Percentiles rank a stretch among this genome's conserved stretches.
Evolutionary conservation across 306 rosid genomes (phyloP).

Genomic region (Mucuna pruriens): DNA sequence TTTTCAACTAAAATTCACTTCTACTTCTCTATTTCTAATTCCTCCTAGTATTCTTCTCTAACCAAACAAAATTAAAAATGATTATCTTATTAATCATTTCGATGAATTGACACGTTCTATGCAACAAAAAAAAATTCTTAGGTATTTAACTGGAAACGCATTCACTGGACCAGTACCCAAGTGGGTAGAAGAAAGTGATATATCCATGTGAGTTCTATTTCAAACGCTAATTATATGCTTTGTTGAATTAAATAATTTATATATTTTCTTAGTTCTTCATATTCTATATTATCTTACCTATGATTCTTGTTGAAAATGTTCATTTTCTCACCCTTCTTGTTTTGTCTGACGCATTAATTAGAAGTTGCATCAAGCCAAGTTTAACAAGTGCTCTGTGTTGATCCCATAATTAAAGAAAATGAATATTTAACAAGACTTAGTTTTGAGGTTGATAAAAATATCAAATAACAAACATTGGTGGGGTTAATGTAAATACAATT

Average conservation of each 20-base stretch:
- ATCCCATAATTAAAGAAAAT: no score
- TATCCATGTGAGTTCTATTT: conserved; percentile 47
- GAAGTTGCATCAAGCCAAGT: no score
- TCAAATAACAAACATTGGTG: no score
- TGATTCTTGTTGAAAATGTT: background rate
- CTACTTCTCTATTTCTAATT: no score
- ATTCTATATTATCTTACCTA: background rate
- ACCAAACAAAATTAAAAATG: no score
- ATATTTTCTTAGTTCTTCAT: background rate
- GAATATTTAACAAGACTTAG: no score
- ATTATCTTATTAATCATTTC: background rate
- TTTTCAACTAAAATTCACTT: no score
- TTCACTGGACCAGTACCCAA: conserved; percentile 47
- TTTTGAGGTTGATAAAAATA: no score
- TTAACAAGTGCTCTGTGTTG: background rate
- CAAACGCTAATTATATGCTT: background rate
- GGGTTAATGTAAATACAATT: no score
- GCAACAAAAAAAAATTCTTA: no score
- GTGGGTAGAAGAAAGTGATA: conserved; percentile 6
- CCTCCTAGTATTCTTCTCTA: no score
- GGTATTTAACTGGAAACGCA: conserved; percentile 65
- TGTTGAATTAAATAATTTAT: background rate
- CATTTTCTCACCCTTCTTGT: background rate
- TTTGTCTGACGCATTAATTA: background rate
- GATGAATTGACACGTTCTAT: background rate